Percentiles rank a stretch among this genome's conserved stretches.
Conservation (phyloP, 108 stramenopile species). For the Asterionellopsis glacialis region DNA sequence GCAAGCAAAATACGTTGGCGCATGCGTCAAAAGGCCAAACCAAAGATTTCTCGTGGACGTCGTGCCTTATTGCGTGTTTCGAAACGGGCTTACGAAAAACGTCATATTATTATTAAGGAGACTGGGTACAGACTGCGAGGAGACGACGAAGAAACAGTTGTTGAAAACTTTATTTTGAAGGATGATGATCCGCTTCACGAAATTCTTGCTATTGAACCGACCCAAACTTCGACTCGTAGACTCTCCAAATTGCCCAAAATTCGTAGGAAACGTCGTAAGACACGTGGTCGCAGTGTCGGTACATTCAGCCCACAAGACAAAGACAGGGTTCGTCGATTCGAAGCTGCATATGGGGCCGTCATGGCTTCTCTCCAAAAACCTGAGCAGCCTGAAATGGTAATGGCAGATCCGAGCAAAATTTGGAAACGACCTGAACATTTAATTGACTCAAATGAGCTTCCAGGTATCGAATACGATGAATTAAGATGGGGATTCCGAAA, state of each 20-base stretch:
- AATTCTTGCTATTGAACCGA: slow-evolving; percentile 16
- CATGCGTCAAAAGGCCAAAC: slow-evolving; percentile 4
- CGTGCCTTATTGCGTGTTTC: slow-evolving; percentile 61
- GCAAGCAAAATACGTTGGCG: slow-evolving; percentile 6
- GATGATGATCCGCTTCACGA: slow-evolving; percentile 16
- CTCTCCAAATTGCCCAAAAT: no score
- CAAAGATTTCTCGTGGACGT: slow-evolving; percentile 41
- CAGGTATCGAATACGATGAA: slow-evolving; percentile 42
- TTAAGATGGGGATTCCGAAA: slow-evolving; percentile 47
- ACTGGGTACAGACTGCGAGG: slow-evolving; percentile 27
- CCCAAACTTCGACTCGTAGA: slow-evolving; percentile 20
- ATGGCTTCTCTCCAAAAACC: slow-evolving; percentile 42
- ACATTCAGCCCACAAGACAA: slow-evolving; percentile 18
- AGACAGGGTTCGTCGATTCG: slow-evolving; percentile 59
- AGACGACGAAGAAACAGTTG: slow-evolving; percentile 15
- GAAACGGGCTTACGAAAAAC: slow-evolving; percentile 38
- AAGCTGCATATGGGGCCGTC: slow-evolving; percentile 72
- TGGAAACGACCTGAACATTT: slow-evolving; percentile 62
- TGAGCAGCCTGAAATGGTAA: slow-evolving; percentile 26
- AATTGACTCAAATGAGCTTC: slow-evolving; percentile 7
- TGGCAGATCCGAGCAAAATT: slow-evolving; percentile 39
- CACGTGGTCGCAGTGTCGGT: slow-evolving; percentile 9
- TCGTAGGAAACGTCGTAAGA: slow-evolving; percentile 11
- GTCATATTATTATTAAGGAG: slow-evolving; percentile 28
- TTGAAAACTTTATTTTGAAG: background rate